A percentile compares a stretch with the other conserved stretches of the same genome.
Conservation (phyloP, 345 rosid genomes). For the Gossypium turneri region DNA sequence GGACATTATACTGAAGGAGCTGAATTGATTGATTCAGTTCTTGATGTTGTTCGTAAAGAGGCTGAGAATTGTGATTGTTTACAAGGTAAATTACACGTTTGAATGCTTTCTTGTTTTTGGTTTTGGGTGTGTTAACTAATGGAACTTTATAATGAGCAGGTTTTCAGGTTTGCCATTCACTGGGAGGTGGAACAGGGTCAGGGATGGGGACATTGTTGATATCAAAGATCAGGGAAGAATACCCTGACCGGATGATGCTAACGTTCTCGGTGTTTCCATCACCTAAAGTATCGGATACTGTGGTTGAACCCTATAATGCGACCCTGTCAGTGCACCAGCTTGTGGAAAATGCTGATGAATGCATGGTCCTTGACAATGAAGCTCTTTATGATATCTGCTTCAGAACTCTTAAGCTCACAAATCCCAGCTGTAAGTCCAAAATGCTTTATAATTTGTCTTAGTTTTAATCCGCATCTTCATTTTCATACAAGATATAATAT, state of each 20-base stretch:
- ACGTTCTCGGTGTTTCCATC: conserved; percentile 53
- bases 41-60: conserved; percentile 37
- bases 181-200: conserved; percentile 38
- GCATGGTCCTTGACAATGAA: conserved; percentile 41
- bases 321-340: conserved; percentile 39
- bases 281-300: conserved; percentile 33
- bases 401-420: conserved; percentile 38
- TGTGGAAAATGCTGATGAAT: conserved; percentile 40
- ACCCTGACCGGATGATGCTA: conserved; percentile 37
- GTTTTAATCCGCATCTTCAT: too few species aligned
- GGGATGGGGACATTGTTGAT: conserved; percentile 39
- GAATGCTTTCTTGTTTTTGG: background rate
- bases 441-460: background rate
- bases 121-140: background rate
- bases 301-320: conserved; percentile 40
- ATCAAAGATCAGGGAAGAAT: conserved; percentile 43
- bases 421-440: conserved; percentile 33
- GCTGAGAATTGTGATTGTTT: conserved; percentile 35
- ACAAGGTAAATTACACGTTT: conserved; percentile 21
- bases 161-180: conserved; percentile 36
- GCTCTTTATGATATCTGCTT: conserved; percentile 40
- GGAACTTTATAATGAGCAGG: conserved; percentile 12
- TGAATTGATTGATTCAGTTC: conserved; percentile 32
- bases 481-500: background rate
- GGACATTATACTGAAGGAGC: conserved; percentile 40